phyloP scores from a whole-genome alignment of 768 basidiomycete species.

The Leucocoprinus sp. region DNA sequence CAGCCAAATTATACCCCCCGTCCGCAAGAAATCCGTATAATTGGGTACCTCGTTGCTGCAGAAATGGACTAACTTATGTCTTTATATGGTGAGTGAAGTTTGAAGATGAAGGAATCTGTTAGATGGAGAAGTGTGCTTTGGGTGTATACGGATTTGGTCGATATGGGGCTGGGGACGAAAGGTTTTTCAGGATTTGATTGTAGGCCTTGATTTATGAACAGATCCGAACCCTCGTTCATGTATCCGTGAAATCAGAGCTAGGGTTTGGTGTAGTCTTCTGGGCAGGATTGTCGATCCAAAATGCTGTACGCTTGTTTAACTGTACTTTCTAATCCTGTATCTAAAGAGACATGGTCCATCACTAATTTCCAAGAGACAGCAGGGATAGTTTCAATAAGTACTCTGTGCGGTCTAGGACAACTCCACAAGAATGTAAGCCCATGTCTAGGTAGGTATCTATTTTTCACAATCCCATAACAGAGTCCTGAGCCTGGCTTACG shows the following conservation, averaged over 20 bases:
- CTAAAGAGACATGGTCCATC: no score
- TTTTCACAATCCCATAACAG: neutral
- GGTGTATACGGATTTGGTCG: slow-evolving; percentile 30
- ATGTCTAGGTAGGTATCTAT: neutral
- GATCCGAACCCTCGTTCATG: no score
- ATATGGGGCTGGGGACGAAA: neutral
- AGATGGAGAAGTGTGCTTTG: slow-evolving; percentile 49
- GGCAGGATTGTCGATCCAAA: no score
- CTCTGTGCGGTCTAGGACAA: neutral
- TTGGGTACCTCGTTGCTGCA: slow-evolving; percentile 40
- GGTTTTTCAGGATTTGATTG: neutral
- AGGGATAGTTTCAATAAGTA: no score
- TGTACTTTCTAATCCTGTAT: no score
- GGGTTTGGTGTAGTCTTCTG: no score
- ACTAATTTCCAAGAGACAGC: no score
- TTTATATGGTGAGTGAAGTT: slow-evolving; percentile 49
- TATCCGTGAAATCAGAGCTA: no score
- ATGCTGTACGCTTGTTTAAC: no score
- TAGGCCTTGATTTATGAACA: no score
- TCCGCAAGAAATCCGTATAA: slow-evolving; percentile 38
- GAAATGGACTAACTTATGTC: slow-evolving; percentile 32
- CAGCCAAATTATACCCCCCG: slow-evolving; percentile 32
- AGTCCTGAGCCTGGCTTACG: neutral
- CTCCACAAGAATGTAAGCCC: neutral
- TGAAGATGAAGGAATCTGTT: slow-evolving; percentile 39